These are phyloP conservation scores for Friedmanniomyces simplex DNA, from an alignment of 495 filamentous ascomycete species.

Conservation along the genomic window DNA sequence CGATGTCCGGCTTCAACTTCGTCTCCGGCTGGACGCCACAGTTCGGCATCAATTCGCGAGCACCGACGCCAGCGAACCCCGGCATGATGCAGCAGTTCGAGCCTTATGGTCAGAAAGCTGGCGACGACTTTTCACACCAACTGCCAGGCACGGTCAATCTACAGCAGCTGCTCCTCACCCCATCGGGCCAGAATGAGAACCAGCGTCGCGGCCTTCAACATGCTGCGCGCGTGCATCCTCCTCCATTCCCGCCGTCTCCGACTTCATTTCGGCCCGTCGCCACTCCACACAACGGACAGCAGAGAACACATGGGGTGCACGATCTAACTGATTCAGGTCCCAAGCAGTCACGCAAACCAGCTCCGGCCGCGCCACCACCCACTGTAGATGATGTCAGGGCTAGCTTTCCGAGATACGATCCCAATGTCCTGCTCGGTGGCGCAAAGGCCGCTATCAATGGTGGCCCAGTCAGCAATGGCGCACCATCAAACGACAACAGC, in stretches of 20 bases:
- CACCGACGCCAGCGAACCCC: not conserved
- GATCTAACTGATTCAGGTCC: slow-evolving; percentile 14
- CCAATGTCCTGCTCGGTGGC: slow-evolving; percentile 21
- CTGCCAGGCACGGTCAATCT: not conserved
- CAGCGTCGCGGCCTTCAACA: not conserved
- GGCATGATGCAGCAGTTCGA: not conserved
- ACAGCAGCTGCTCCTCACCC: not conserved
- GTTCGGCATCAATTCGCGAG: not conserved
- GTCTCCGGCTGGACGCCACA: not conserved
- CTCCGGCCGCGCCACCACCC: not conserved
- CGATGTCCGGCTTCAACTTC: not conserved
- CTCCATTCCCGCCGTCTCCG: not conserved
- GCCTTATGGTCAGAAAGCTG: not conserved
- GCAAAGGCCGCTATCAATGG: not conserved
- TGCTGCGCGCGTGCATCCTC: not conserved
- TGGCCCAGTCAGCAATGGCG: not conserved
- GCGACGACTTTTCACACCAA: not conserved
- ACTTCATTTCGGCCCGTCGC: not conserved
- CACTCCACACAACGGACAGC: not conserved
- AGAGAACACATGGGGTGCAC: not conserved
- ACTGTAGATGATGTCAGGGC: not conserved
- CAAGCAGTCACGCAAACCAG: slow-evolving; percentile 14
- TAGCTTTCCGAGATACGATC: slow-evolving; percentile 14
- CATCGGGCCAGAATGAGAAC: not conserved
- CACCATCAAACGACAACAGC: not conserved